Evolutionary conservation across 768 basidiomycete genomes (phyloP).

Genomic region (Mycena chlorophos): DNA sequence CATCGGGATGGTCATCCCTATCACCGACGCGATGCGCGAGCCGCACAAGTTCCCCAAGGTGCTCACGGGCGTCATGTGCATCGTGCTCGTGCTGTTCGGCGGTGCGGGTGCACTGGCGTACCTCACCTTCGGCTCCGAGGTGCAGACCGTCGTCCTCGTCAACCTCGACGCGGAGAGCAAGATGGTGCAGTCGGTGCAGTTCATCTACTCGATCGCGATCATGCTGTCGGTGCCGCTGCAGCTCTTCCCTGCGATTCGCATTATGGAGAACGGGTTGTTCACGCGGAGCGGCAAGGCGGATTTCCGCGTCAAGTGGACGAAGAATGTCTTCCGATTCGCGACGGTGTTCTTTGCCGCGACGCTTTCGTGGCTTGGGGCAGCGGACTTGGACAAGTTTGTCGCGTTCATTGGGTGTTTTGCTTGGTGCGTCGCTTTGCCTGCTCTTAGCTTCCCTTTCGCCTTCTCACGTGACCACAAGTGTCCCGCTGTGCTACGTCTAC

Average conservation of each 20-base stretch:
- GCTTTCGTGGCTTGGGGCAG: constrained; percentile 79
- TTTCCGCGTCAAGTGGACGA: constrained; percentile 61
- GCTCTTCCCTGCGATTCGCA: constrained; percentile 96
- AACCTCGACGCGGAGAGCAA: constrained; percentile 84
- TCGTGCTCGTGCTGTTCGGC: constrained; percentile 80
- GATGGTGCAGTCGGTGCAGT: constrained; percentile 86
- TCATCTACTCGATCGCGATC: constrained; percentile 91
- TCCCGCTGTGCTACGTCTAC: constrained; percentile 92
- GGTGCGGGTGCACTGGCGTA: constrained; percentile 88
- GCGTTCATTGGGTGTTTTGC: constrained; percentile 91
- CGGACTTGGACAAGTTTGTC: constrained; percentile 94
- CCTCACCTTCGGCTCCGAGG: constrained; percentile 79
- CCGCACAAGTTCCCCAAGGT: constrained; percentile 90
- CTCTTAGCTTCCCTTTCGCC: neutral
- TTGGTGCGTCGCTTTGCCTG: constrained; percentile 56
- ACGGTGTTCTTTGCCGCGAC: constrained; percentile 33
- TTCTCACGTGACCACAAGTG: constrained; percentile 59
- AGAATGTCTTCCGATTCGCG: constrained; percentile 22
- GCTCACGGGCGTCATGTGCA: constrained; percentile 89
- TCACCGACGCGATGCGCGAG: constrained; percentile 95
- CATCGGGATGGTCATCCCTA: constrained; percentile 96
- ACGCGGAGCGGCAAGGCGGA: constrained; percentile 83
- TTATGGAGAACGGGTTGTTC: constrained; percentile 95
- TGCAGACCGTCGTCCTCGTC: constrained; percentile 92
- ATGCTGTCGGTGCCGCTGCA: constrained; percentile 89